Percentiles rank a stretch among this genome's conserved stretches.
Conservation (phyloP, 2,329 filamentous ascomycete species). For the Cercospora nicotianae region DNA sequence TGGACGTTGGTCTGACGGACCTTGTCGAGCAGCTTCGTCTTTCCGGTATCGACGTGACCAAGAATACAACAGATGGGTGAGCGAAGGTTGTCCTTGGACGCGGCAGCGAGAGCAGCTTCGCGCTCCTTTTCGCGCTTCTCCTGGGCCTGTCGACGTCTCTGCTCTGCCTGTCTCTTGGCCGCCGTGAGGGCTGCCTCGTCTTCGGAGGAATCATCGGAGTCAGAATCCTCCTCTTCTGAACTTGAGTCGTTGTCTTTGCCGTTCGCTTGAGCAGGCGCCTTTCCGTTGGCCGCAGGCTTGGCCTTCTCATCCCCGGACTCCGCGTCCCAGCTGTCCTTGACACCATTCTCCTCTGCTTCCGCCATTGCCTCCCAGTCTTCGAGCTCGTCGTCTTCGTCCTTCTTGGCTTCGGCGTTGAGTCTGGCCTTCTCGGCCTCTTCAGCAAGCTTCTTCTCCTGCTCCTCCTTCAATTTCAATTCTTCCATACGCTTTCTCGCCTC, state of each 20-base stretch:
- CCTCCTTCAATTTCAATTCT: slow-evolving; percentile 53
- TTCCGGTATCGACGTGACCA: slow-evolving; percentile 99
- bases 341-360: slow-evolving; percentile 68
- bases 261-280: slow-evolving; percentile 36
- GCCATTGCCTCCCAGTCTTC: slow-evolving; percentile 87
- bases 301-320: slow-evolving; percentile 70
- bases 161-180: slow-evolving; percentile 68
- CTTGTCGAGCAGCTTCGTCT: slow-evolving; percentile 99
- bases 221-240: slow-evolving; percentile 44
- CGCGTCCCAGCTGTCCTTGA: slow-evolving; percentile 96
- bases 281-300: slow-evolving; percentile 40
- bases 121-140: slow-evolving; percentile 86
- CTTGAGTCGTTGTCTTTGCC: slow-evolving; percentile 33
- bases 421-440: slow-evolving; percentile 74
- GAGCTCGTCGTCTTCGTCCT: slow-evolving; percentile 63
- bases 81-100: slow-evolving; percentile 90
- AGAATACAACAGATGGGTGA: slow-evolving; percentile 99
- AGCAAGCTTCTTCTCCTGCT: slow-evolving; percentile 75
- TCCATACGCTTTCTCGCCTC: slow-evolving; percentile 58
- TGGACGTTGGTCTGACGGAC: slow-evolving; percentile 98
- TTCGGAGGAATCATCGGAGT: slow-evolving; percentile 61
- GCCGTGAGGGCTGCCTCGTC: slow-evolving; percentile 65
- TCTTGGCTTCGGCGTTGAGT: slow-evolving; percentile 67
- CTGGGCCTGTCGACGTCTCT: slow-evolving; percentile 83
- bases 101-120: slow-evolving; percentile 84